These are phyloP conservation scores for Fusarium tupiense DNA, from an alignment of 2,329 filamentous ascomycete genomes.

Conservation along the genomic window DNA sequence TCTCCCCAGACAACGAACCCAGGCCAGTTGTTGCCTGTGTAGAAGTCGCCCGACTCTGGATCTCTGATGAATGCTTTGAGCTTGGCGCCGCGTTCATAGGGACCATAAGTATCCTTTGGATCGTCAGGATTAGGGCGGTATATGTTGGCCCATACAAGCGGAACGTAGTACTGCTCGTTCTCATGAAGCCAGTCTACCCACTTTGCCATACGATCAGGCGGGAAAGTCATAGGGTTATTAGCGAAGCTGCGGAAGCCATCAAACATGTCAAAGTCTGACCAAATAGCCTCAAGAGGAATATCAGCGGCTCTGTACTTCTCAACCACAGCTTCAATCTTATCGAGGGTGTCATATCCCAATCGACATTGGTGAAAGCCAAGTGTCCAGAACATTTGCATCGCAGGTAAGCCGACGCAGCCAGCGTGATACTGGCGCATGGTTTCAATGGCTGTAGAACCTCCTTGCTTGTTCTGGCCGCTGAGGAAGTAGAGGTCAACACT, in stretches of 20 bases:
- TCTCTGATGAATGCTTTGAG: neutral
- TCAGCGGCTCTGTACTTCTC: slow-evolving; percentile 6
- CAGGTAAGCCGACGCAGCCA: neutral
- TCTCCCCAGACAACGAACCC: neutral
- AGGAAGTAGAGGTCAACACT: neutral
- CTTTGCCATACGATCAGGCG: neutral
- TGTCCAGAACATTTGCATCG: slow-evolving; percentile 3
- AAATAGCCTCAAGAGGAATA: slow-evolving; percentile 5
- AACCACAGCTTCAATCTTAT: neutral
- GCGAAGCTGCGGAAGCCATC: slow-evolving; percentile 12
- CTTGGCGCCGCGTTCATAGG: neutral
- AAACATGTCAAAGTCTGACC: slow-evolving; percentile 19
- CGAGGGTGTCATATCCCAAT: neutral
- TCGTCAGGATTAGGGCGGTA: neutral
- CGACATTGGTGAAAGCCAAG: neutral
- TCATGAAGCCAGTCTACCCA: neutral
- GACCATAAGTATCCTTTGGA: neutral
- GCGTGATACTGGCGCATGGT: neutral
- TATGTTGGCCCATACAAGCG: neutral
- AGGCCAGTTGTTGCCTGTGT: neutral
- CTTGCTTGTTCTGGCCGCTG: neutral
- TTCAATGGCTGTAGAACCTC: neutral
- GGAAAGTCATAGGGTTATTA: slow-evolving; percentile 6
- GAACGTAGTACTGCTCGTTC: neutral
- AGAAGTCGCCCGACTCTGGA: neutral